Percentiles rank a stretch among this genome's conserved stretches.
Conservation (phyloP, 768 basidiomycete species). For the Phylloporus sp. region DNA sequence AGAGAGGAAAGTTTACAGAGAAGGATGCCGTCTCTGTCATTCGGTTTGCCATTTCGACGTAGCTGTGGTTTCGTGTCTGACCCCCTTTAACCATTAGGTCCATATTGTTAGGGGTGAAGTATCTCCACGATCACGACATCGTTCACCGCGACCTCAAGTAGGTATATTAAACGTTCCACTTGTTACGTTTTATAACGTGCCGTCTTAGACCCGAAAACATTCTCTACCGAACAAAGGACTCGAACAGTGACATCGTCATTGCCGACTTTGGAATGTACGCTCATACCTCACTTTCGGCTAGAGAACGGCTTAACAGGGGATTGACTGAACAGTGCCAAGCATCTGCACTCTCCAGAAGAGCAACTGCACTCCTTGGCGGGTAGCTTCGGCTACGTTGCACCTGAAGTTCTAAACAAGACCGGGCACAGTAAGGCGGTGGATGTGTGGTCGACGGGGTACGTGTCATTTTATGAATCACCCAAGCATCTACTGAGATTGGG, state of each 20-base stretch:
- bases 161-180: slow-evolving; percentile 13
- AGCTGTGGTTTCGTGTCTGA: background rate
- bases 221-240: slow-evolving; percentile 74
- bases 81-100: slow-evolving; percentile 45
- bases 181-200: background rate
- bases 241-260: slow-evolving; percentile 84
- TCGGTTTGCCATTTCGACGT: slow-evolving; percentile 40
- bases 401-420: slow-evolving; percentile 74
- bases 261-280: slow-evolving; percentile 95
- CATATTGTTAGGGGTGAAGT: slow-evolving; percentile 77
- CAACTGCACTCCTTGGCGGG: slow-evolving; percentile 70
- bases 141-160: slow-evolving; percentile 96
- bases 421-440: slow-evolving; percentile 93
- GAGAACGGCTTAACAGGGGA: background rate
- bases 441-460: slow-evolving; percentile 88
- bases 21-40: slow-evolving; percentile 79
- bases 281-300: background rate
- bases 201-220: slow-evolving; percentile 85
- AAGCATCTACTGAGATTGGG: background rate
- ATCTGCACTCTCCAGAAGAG: slow-evolving; percentile 66
- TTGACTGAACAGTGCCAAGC: slow-evolving; percentile 63
- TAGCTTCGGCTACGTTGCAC: slow-evolving; percentile 87
- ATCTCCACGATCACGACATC: slow-evolving; percentile 88
- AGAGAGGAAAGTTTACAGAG: slow-evolving; percentile 90
- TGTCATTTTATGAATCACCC: background rate